Evolutionary conservation across 345 rosid genomes (phyloP).

Genomic region (Eucalyptus virginea): DNA sequence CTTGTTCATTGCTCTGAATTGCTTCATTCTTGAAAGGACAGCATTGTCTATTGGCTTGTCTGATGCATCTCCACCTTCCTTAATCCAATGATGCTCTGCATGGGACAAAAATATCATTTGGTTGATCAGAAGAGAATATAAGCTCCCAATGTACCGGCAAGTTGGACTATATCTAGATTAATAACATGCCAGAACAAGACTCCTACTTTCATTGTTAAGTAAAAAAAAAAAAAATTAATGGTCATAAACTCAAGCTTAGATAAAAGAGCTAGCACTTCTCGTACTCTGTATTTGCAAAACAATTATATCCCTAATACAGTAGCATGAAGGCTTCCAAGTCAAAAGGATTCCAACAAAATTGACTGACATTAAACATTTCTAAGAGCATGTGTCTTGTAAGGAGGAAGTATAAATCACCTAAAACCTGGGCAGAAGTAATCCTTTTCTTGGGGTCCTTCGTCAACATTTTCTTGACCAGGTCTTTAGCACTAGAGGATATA

Average conservation of each 20-base stretch:
- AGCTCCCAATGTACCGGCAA: not conserved
- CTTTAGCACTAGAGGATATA: conserved; percentile 75
- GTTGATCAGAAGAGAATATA: not conserved
- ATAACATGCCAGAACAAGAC: not conserved
- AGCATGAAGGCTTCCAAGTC: not conserved
- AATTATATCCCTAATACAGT: not conserved
- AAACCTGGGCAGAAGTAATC: conserved; percentile 64
- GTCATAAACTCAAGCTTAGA: not conserved
- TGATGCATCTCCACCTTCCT: conserved; percentile 68
- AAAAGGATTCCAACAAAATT: not conserved
- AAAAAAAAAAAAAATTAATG: not conserved
- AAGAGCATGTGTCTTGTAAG: not conserved
- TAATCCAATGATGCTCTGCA: conserved; percentile 68
- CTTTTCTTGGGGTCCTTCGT: conserved; percentile 57
- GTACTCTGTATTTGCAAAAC: not conserved
- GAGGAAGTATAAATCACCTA: conserved; percentile 21
- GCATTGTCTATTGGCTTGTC: conserved; percentile 91
- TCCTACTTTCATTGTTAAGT: not conserved
- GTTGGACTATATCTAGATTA: not conserved
- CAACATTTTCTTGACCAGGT: conserved; percentile 66
- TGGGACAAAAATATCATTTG: not conserved
- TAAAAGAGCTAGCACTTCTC: not conserved
- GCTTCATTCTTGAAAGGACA: conserved; percentile 89
- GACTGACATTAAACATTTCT: not conserved
- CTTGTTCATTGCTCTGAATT: conserved; percentile 92